A percentile compares a stretch with the other conserved stretches of the same genome.
Evolutionary conservation across 2,329 filamentous ascomycete species (phyloP).

Genomic region (Blastomyces gilchristii): DNA sequence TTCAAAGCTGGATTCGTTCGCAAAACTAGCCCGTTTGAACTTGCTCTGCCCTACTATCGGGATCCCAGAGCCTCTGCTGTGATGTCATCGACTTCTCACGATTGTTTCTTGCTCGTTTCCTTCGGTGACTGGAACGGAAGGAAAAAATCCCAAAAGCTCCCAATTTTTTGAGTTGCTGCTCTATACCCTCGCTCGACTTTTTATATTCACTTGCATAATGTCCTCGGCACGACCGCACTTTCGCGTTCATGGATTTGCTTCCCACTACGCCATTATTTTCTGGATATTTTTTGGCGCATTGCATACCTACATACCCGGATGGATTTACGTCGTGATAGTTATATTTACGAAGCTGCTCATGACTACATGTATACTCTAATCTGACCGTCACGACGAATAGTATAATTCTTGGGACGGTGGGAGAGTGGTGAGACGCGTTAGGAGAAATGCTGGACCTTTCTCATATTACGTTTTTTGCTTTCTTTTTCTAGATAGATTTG

Average conservation of each 20-base stretch:
- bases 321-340: conserved; percentile 1
- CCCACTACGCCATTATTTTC: neutral
- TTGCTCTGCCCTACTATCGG: neutral
- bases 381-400: neutral
- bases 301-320: neutral
- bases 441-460: conserved; percentile 7
- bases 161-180: neutral
- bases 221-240: neutral
- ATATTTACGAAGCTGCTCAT: neutral
- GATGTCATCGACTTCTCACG: neutral
- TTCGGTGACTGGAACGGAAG: conserved; percentile 1
- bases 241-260: neutral
- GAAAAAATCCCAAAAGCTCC: neutral
- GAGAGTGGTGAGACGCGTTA: neutral
- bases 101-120: neutral
- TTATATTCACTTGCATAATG: neutral
- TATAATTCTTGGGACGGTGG: neutral
- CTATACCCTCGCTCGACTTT: conserved; percentile 6
- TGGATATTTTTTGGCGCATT: neutral
- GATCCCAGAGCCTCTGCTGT: neutral
- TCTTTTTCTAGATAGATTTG: neutral
- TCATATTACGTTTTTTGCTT: neutral
- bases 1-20: conserved; percentile 37
- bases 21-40: conserved; percentile 15
- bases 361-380: neutral